These are phyloP conservation scores for Phylloporus arenicola DNA, from an alignment of 768 basidiomycete species.

Conservation along the genomic window DNA sequence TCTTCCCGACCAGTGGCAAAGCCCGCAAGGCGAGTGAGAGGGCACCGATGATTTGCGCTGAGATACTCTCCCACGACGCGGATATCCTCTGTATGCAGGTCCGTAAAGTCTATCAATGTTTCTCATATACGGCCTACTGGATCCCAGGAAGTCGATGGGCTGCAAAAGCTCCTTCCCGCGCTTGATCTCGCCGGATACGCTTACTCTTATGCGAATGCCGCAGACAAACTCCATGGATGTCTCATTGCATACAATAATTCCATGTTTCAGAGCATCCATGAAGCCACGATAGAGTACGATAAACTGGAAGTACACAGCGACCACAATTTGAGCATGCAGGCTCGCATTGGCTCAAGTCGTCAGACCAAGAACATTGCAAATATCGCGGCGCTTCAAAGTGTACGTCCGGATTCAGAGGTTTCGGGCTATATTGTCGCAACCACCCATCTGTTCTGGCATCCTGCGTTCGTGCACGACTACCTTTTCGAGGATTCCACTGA, in stretches of 20 bases:
- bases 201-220: slow-evolving; percentile 62
- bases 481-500: slow-evolving; percentile 1
- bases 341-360: slow-evolving; percentile 54
- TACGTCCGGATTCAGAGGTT: slow-evolving; percentile 24
- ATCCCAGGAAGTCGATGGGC: slow-evolving; percentile 78
- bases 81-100: slow-evolving; percentile 89
- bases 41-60: slow-evolving; percentile 68
- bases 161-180: slow-evolving; percentile 65
- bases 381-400: slow-evolving; percentile 58
- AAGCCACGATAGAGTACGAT: slow-evolving; percentile 64
- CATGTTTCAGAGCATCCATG: slow-evolving; percentile 42
- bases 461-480: slow-evolving; percentile 45
- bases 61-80: slow-evolving; percentile 66
- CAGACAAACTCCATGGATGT: slow-evolving; percentile 78
- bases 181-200: slow-evolving; percentile 62
- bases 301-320: slow-evolving; percentile 45
- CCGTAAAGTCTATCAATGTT: slow-evolving; percentile 11
- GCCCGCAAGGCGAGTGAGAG: slow-evolving; percentile 74
- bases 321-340: slow-evolving; percentile 26
- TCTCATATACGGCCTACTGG: not conserved
- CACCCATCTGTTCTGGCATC: slow-evolving; percentile 96
- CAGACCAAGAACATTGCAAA: slow-evolving; percentile 77
- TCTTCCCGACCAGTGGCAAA: slow-evolving; percentile 75
- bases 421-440: slow-evolving; percentile 75
- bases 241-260: slow-evolving; percentile 67